Percentiles rank a stretch among this genome's conserved stretches.
These are phyloP conservation scores for Emmonsia crescens DNA, from an alignment of 2,329 filamentous ascomycete species.

Conservation along the genomic window DNA sequence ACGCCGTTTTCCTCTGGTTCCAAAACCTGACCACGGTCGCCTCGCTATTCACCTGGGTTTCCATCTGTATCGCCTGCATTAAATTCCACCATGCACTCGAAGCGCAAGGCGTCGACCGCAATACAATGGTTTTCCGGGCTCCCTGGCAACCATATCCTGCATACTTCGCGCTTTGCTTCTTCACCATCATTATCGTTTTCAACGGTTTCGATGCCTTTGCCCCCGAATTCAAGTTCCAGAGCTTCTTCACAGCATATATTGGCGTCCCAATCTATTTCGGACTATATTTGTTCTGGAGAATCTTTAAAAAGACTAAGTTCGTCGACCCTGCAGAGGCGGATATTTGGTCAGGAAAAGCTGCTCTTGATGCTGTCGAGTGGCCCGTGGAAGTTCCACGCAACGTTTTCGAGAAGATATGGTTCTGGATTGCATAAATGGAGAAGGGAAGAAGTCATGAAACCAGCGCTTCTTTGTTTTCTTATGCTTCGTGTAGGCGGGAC, in stretches of 20 bases:
- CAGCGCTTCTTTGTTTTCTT: background rate
- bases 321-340: slow-evolving; percentile 15
- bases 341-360: slow-evolving; percentile 19
- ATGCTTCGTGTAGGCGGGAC: background rate
- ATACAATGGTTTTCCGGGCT: slow-evolving; percentile 32
- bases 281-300: slow-evolving; percentile 24
- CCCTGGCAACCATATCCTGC: slow-evolving; percentile 47
- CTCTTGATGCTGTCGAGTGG: slow-evolving; percentile 18
- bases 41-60: slow-evolving; percentile 38
- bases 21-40: slow-evolving; percentile 35
- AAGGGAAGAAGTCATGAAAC: background rate
- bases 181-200: slow-evolving; percentile 53
- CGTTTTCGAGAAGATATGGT: slow-evolving; percentile 15
- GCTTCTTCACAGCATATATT: slow-evolving; percentile 40
- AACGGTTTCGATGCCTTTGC: slow-evolving; percentile 43
- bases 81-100: slow-evolving; percentile 35
- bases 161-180: slow-evolving; percentile 48
- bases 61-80: slow-evolving; percentile 38
- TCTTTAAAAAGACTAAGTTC: slow-evolving; percentile 16
- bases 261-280: slow-evolving; percentile 32
- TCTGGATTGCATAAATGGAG: slow-evolving; percentile 13
- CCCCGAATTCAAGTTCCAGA: slow-evolving; percentile 26
- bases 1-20: slow-evolving; percentile 37
- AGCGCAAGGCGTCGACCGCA: slow-evolving; percentile 27
- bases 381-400: slow-evolving; percentile 13